phyloP scores from a whole-genome alignment of 2,329 filamentous ascomycete genomes.

The Orbilia javanica region DNA sequence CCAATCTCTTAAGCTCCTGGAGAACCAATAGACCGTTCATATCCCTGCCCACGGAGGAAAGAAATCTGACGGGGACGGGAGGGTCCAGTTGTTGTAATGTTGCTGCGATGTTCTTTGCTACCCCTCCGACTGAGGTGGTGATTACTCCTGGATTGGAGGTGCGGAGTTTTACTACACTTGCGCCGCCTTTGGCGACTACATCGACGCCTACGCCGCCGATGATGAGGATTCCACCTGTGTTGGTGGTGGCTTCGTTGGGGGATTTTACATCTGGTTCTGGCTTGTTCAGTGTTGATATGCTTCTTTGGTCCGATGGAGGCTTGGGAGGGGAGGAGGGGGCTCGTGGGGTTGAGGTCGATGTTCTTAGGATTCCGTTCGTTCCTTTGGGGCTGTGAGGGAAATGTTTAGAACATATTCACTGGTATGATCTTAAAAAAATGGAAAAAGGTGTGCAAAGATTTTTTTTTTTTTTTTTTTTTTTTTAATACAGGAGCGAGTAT shows the following conservation, averaged over 20 bases:
- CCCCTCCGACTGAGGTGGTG: conserved; percentile 32
- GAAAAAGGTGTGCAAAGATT: neutral
- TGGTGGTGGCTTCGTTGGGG: neutral
- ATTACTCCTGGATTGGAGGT: conserved; percentile 29
- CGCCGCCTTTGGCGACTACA: neutral
- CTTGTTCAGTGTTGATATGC: neutral
- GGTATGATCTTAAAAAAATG: neutral
- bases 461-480: neutral
- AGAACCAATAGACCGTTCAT: conserved; percentile 12
- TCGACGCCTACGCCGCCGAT: conserved; percentile 51
- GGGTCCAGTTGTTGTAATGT: conserved; percentile 35
- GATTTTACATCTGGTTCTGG: neutral
- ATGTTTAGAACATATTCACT: conserved; percentile 4
- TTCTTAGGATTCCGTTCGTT: conserved; percentile 10
- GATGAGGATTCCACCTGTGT: conserved; percentile 27
- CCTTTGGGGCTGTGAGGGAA: neutral
- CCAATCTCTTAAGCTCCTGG: conserved; percentile 25
- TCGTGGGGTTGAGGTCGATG: neutral
- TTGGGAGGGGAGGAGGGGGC: neutral
- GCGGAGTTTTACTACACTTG: neutral
- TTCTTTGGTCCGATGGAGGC: neutral
- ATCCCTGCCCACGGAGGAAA: conserved; percentile 40
- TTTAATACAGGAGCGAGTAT: neutral
- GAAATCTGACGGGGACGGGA: conserved; percentile 5
- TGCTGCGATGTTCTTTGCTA: conserved; percentile 45